These are phyloP conservation scores for Colletotrichum echinochloae DNA, from an alignment of 2,329 filamentous ascomycete genomes.

Conservation along the genomic window DNA sequence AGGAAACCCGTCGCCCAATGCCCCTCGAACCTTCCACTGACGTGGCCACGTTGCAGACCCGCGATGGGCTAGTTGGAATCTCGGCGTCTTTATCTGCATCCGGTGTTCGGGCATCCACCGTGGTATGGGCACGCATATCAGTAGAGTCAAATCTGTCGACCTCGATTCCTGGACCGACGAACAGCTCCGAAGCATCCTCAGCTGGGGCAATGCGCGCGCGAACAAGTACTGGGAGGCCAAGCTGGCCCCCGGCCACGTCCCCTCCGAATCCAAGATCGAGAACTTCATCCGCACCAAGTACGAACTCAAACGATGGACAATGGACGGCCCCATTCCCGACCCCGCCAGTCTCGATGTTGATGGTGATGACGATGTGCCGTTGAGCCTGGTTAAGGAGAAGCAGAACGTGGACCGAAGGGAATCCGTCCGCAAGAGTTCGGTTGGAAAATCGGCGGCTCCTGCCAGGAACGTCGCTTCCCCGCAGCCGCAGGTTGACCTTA, in stretches of 20 bases:
- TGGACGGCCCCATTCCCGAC: conserved; percentile 95
- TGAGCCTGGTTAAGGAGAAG: conserved; percentile 74
- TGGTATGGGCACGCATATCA: conserved; percentile 99
- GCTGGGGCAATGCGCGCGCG: conserved; percentile 94
- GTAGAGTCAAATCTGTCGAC: conserved; percentile 96
- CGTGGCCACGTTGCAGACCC: conserved; percentile 71
- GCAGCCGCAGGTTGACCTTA: conserved; percentile 78
- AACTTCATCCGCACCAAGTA: conserved; percentile 99
- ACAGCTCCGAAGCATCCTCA: conserved; percentile 91
- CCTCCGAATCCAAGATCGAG: conserved; percentile 98
- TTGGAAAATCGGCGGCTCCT: conserved; percentile 57
- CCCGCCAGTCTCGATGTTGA: conserved; percentile 87
- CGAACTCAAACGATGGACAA: conserved; percentile 98
- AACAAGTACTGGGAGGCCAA: conserved; percentile 99
- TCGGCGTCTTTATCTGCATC: conserved; percentile 97
- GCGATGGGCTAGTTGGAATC: conserved; percentile 99
- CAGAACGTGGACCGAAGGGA: conserved; percentile 71
- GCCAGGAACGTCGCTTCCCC: conserved; percentile 43
- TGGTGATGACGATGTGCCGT: conserved; percentile 83
- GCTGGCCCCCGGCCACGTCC: conserved; percentile 88
- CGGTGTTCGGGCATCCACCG: conserved; percentile 98
- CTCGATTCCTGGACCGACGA: conserved; percentile 99
- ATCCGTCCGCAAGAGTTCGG: conserved; percentile 70
- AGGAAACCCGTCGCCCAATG: neutral
- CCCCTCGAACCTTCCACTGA: conserved; percentile 19